These are phyloP conservation scores for Podaxis rugospora DNA, from an alignment of 768 basidiomycete species.

Conservation along the genomic window DNA sequence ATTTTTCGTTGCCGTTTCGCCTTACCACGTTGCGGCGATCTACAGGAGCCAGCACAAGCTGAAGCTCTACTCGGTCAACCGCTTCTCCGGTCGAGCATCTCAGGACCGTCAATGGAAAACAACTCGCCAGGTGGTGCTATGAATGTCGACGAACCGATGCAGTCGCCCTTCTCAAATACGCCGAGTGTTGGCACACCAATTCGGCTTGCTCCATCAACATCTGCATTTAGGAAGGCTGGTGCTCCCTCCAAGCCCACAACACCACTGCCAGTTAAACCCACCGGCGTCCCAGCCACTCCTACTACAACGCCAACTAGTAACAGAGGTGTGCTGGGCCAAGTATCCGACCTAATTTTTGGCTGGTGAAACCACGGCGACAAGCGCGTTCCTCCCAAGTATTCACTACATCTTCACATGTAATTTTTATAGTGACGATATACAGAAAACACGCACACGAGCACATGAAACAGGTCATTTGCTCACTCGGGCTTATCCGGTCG, in stretches of 20 bases:
- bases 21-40: background rate
- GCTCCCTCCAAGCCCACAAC: constrained; percentile 24
- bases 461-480: background rate
- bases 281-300: constrained; percentile 14
- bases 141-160: constrained; percentile 39
- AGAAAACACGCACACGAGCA: background rate
- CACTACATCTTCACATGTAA: background rate
- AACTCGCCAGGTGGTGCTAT: constrained; percentile 33
- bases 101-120: constrained; percentile 18
- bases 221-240: constrained; percentile 60
- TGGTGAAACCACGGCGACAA: constrained; percentile 42
- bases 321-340: constrained; percentile 66
- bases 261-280: constrained; percentile 18
- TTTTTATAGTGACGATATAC: background rate
- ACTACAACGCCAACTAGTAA: constrained; percentile 32
- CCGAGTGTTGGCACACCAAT: constrained; percentile 66
- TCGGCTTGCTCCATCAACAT: constrained; percentile 63
- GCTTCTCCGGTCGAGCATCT: constrained; percentile 21
- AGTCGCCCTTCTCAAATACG: constrained; percentile 22
- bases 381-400: background rate
- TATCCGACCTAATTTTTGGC: constrained; percentile 78
- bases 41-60: constrained; percentile 58
- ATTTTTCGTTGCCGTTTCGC: constrained; percentile 6
- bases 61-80: constrained; percentile 46
- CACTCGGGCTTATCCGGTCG: background rate